These are phyloP conservation scores for Colletotrichum camelliae DNA, from an alignment of 2,329 filamentous ascomycete species.

Conservation along the genomic window DNA sequence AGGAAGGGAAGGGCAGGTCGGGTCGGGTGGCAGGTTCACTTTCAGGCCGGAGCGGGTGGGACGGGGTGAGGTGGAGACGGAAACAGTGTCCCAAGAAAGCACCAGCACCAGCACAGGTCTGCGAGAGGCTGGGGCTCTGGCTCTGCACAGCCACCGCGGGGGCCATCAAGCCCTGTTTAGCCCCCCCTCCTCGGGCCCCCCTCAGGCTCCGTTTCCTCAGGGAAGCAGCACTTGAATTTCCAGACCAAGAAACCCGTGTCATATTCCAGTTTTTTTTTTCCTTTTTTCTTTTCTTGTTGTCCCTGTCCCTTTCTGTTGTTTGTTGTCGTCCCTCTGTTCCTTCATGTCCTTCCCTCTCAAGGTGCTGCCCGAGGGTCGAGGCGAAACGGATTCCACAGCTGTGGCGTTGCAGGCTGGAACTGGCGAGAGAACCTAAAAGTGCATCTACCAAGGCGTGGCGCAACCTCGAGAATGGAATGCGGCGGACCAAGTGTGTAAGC, in stretches of 20 bases:
- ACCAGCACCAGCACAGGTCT: neutral
- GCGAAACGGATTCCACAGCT: neutral
- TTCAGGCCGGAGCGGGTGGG: neutral
- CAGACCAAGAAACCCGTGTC: neutral
- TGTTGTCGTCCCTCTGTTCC: neutral
- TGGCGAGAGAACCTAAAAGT: neutral
- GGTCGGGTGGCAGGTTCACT: neutral
- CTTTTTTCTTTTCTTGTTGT: neutral
- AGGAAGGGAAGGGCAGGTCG: neutral
- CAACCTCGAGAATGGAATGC: neutral
- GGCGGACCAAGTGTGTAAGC: neutral
- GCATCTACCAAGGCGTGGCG: conserved; percentile 1
- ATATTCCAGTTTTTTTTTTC: neutral
- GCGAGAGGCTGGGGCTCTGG: conserved; percentile 6
- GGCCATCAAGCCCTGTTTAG: conserved; percentile 3
- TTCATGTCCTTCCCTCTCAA: neutral
- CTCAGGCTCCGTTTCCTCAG: conserved; percentile 18
- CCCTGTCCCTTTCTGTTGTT: neutral
- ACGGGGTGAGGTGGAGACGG: neutral
- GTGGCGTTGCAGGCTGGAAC: neutral
- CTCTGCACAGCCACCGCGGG: conserved; percentile 18
- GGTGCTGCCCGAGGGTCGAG: neutral
- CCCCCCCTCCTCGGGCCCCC: neutral
- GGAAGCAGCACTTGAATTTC: neutral
- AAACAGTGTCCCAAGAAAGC: neutral